A percentile compares a stretch with the other conserved stretches of the same genome.
These are phyloP conservation scores for Fusarium sp. DNA, from an alignment of 2,329 filamentous ascomycete genomes.

Conservation along the genomic window DNA sequence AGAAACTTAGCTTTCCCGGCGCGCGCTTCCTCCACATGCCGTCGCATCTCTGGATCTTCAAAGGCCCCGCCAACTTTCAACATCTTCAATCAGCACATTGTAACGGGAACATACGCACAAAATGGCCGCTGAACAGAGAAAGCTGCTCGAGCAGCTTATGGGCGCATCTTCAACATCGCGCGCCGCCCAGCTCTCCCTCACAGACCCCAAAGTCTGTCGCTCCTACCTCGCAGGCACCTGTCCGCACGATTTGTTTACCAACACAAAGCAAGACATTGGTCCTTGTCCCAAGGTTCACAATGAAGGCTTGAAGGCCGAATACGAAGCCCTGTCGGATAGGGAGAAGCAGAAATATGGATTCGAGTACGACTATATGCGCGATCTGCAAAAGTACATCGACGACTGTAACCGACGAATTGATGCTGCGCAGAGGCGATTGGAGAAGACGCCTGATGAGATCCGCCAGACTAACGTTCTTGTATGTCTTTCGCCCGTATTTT, in stretches of 20 bases:
- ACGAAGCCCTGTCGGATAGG: slow-evolving; percentile 76
- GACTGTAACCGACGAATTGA: slow-evolving; percentile 97
- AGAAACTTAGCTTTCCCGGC: slow-evolving; percentile 42
- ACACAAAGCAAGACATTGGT: slow-evolving; percentile 97
- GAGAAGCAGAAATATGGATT: slow-evolving; percentile 87
- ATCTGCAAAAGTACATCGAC: slow-evolving; percentile 96
- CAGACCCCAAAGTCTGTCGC: slow-evolving; percentile 92
- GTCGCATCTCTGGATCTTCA: slow-evolving; percentile 35
- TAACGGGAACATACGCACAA: not conserved
- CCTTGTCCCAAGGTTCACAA: slow-evolving; percentile 89
- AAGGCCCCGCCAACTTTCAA: slow-evolving; percentile 40
- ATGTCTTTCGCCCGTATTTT: not conserved
- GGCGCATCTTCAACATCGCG: slow-evolving; percentile 79
- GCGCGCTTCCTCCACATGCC: slow-evolving; percentile 47
- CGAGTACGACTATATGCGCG: slow-evolving; percentile 95
- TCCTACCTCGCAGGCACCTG: slow-evolving; percentile 95
- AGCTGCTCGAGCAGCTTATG: slow-evolving; percentile 98
- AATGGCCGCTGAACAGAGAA: slow-evolving; percentile 95
- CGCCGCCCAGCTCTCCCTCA: slow-evolving; percentile 85
- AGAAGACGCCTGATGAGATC: slow-evolving; percentile 99
- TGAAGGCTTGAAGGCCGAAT: slow-evolving; percentile 89
- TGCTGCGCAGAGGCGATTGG: slow-evolving; percentile 85
- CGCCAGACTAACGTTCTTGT: slow-evolving; percentile 90
- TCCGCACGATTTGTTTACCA: slow-evolving; percentile 98
- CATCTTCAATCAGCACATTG: slow-evolving; percentile 4